phyloP scores from a whole-genome alignment of 2,329 filamentous ascomycete species.

The Allantophomopsis lycopodina region DNA sequence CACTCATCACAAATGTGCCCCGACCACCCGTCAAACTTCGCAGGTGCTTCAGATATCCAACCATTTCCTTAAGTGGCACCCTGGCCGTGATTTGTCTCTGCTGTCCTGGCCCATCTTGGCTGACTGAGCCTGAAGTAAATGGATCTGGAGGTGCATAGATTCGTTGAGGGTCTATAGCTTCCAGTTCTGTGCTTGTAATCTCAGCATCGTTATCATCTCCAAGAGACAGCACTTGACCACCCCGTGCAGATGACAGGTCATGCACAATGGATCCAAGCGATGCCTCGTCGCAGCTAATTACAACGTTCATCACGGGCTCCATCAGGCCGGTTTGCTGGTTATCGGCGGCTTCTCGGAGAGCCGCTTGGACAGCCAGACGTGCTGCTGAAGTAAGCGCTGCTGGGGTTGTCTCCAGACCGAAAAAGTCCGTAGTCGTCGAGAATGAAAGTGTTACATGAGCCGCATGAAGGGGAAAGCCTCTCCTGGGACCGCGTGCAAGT shows the following conservation, averaged over 20 bases:
- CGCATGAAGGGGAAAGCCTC: conserved; percentile 67
- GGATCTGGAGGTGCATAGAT: conserved; percentile 87
- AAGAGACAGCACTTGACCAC: conserved; percentile 61
- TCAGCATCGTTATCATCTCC: conserved; percentile 21
- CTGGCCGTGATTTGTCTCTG: conserved; percentile 63
- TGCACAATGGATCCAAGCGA: conserved; percentile 74
- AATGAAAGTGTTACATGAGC: conserved; percentile 59
- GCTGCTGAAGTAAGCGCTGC: conserved; percentile 55
- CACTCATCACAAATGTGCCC: conserved; percentile 62
- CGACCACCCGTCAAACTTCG: conserved; percentile 79
- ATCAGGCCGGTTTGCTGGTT: conserved; percentile 51
- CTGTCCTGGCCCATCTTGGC: conserved; percentile 30
- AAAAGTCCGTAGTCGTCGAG: conserved; percentile 49
- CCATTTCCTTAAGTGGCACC: conserved; percentile 92
- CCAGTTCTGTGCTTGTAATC: conserved; percentile 3
- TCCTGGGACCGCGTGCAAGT: conserved; percentile 70
- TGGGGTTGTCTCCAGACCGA: conserved; percentile 50
- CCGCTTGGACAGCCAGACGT: conserved; percentile 52
- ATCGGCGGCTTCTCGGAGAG: conserved; percentile 48
- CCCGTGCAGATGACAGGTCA: conserved; percentile 61
- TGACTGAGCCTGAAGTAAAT: conserved; percentile 41
- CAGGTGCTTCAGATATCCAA: conserved; percentile 82
- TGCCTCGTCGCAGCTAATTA: conserved; percentile 73
- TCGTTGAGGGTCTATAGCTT: conserved; percentile 50
- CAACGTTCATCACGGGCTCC: conserved; percentile 87